Conservation (phyloP, 768 basidiomycete genomes). For the Dioszegia crocea region DNA sequence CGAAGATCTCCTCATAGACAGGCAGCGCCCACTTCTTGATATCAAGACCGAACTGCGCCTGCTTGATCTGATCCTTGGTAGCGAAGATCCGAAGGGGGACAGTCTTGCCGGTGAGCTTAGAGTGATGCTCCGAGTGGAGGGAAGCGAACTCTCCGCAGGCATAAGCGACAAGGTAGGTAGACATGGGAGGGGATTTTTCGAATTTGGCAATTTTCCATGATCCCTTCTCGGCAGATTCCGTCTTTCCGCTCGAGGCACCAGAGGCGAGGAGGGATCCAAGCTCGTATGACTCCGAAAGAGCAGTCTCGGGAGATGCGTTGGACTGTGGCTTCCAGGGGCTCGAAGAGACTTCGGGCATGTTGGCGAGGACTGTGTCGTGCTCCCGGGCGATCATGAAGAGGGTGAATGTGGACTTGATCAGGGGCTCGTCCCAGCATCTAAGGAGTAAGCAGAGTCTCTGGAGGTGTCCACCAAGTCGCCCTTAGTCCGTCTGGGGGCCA, state of each 20-base stretch:
- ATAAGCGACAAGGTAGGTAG: conserved; percentile 80
- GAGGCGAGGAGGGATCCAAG: conserved; percentile 37
- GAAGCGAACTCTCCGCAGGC: conserved; percentile 66
- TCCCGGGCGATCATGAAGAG: conserved; percentile 74
- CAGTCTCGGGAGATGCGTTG: conserved; percentile 33
- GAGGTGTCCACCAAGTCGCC: too few species aligned
- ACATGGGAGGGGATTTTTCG: conserved; percentile 73
- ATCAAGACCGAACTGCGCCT: conserved; percentile 79
- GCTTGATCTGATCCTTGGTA: conserved; percentile 74
- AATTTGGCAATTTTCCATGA: conserved; percentile 80
- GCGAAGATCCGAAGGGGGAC: conserved; percentile 82
- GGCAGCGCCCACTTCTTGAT: conserved; percentile 75
- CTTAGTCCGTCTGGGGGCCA: too few species aligned
- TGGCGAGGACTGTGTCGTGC: conserved; percentile 73
- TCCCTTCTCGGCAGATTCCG: conserved; percentile 22
- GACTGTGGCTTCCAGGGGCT: conserved; percentile 49
- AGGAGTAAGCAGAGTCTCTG: not conserved
- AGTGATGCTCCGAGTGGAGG: conserved; percentile 69
- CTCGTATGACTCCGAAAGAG: conserved; percentile 36
- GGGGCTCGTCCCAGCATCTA: conserved; percentile 84
- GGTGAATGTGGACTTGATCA: conserved; percentile 70
- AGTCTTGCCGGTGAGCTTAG: conserved; percentile 72
- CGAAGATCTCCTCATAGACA: conserved; percentile 86
- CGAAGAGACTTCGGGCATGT: conserved; percentile 75
- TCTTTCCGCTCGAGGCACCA: conserved; percentile 45